A percentile compares a stretch with the other conserved stretches of the same genome.
phyloP scores from a whole-genome alignment of 2,329 filamentous ascomycete genomes.

The Neofusicoccum umdonicola region DNA sequence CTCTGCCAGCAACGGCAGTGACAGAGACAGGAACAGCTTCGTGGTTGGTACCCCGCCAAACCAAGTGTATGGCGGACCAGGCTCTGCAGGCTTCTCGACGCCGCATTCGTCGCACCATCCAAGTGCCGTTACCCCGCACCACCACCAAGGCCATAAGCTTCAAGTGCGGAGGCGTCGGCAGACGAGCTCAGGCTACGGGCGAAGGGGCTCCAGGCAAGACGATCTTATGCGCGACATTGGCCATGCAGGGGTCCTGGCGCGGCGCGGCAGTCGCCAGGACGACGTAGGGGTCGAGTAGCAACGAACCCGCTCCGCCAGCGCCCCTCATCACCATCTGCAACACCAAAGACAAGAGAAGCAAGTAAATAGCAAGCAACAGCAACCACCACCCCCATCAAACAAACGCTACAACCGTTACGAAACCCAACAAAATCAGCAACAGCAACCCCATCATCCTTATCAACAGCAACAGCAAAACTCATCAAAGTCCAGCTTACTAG shows the following conservation, averaged over 20 bases:
- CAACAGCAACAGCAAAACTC: background rate
- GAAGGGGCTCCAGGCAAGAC: conserved; percentile 6
- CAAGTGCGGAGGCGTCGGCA: conserved; percentile 18
- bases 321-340: background rate
- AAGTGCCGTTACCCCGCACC: background rate
- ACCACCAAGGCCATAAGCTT: conserved; percentile 8
- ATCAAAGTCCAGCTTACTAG: background rate
- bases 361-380: background rate
- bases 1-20: background rate
- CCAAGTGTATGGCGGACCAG: background rate
- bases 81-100: background rate
- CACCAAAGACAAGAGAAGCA: background rate
- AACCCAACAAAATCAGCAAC: conserved; percentile 3
- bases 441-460: conserved; percentile 8
- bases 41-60: conserved; percentile 14
- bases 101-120: conserved; percentile 2
- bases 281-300: conserved; percentile 5
- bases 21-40: background rate
- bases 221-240: conserved; percentile 8
- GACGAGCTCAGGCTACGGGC: conserved; percentile 13
- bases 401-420: conserved; percentile 10
- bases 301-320: background rate
- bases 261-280: conserved; percentile 12
- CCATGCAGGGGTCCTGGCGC: background rate
- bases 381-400: conserved; percentile 9